Evolutionary conservation across 1,139 yeast genomes (phyloP), one percentile per base, ranked within the genome.

Genomic region (Blastobotrys serpentis): DNA sequence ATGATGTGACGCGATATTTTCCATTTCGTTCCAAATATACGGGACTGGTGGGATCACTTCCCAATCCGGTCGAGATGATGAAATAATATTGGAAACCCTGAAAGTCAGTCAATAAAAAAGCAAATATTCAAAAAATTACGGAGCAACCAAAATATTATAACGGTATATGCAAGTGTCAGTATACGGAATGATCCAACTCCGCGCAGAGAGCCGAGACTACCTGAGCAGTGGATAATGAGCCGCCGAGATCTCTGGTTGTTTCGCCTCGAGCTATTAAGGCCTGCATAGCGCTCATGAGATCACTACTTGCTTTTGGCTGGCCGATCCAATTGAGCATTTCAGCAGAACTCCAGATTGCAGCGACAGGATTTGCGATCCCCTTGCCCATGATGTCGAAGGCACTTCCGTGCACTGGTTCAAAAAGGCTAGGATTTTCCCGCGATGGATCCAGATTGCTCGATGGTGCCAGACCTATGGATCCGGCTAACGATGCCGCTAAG

Each of bases 251-350:
- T 71, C 89, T 89, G 61, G 98, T 92, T 74, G 79, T 79, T 71
- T 86, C 94, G 60, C 89, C 82, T 63, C 97, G 96, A 45, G 96
- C 86, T 57, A 98, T 98, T 67, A 92, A 86, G 61, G 98, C 87
- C 65, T 79, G 80, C 69, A 89, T 79, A 52, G 89, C 96, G 54
- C 98, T 98, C 61, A 70, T 72, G 76, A 89, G 95, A 66, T 92
- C 88, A 71, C 74, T 78, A 69, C 79, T 84, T 62, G 97, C 98
- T 40, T 77, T 74, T 69, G 79, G 77, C 71, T 92, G 80, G 49
- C 88, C 84, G 97, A 92, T 89, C 78, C 92, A 98, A 78, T 95
- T 86, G 79, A 92, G 84, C 98, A 92, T 90, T 97, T 92, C 90
- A 67, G 89, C 89, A 46, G 98, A 89, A 44, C 96, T 88, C 70